Conservation (phyloP, 2,329 filamentous ascomycete genomes). For the Cladosporium sp. region DNA sequence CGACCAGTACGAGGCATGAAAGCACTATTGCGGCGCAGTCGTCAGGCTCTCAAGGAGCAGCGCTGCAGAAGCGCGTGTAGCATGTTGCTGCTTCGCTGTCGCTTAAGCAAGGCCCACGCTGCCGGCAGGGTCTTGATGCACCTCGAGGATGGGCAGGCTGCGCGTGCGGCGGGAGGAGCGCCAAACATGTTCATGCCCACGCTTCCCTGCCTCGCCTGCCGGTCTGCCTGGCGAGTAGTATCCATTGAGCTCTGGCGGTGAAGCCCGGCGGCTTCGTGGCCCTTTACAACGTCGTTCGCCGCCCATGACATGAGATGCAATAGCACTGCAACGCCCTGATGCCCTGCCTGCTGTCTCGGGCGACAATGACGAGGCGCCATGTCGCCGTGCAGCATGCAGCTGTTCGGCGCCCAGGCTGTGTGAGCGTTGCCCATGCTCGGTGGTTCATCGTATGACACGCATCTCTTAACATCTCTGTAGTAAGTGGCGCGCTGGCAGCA, state of each 20-base stretch:
- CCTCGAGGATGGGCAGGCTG: neutral
- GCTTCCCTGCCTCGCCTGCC: slow-evolving; percentile 4
- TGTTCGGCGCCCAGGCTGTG: neutral
- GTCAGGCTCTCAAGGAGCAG: slow-evolving; percentile 4
- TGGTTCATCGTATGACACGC: slow-evolving; percentile 1
- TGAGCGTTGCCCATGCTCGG: neutral
- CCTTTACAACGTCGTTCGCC: neutral
- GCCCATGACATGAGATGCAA: neutral
- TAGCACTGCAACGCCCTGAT: neutral
- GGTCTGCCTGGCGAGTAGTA: neutral
- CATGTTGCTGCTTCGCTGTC: neutral
- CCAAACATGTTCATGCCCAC: slow-evolving; percentile 13
- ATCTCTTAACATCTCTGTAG: neutral
- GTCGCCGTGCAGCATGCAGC: neutral
- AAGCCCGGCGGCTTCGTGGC: slow-evolving; percentile 15
- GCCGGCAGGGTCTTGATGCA: slow-evolving; percentile 1
- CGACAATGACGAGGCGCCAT: neutral
- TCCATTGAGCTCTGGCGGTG: slow-evolving; percentile 15
- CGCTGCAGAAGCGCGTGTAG: neutral
- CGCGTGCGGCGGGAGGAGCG: slow-evolving; percentile 12
- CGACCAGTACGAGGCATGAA: too few relatives aligned
- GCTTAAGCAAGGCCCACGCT: slow-evolving; percentile 2
- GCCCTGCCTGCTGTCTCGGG: neutral
- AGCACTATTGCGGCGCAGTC: neutral
- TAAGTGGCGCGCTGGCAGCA: neutral